Percentiles rank a stretch among this genome's conserved stretches.
Conservation (phyloP, 768 basidiomycete species). For the Multifurca ochricompacta region DNA sequence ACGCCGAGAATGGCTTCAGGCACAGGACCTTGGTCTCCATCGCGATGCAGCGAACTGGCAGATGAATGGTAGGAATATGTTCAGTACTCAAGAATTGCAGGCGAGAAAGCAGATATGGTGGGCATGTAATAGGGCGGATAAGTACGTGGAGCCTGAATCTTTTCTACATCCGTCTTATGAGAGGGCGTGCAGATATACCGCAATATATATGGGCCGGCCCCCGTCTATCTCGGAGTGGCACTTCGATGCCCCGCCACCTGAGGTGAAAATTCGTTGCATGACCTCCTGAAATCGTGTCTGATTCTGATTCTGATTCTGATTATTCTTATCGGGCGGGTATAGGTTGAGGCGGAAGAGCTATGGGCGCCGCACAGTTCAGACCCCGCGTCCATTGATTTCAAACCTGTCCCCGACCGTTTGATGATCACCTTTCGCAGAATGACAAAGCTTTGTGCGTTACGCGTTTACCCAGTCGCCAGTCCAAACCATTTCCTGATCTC, state of each 20-base stretch:
- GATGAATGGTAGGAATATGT: constrained; percentile 49
- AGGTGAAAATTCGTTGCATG: constrained; percentile 25
- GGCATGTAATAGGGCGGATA: constrained; percentile 62
- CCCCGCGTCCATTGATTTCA: constrained; percentile 35
- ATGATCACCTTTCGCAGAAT: constrained; percentile 51
- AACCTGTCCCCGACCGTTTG: constrained; percentile 38
- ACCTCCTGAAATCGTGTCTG: neutral
- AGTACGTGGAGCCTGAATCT: constrained; percentile 34
- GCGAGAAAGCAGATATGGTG: constrained; percentile 75
- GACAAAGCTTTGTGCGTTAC: constrained; percentile 48
- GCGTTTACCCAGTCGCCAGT: neutral
- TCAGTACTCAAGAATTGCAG: constrained; percentile 57
- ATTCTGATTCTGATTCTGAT: too few species aligned
- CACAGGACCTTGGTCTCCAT: constrained; percentile 74
- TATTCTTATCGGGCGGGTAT: constrained; percentile 1
- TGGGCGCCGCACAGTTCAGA: constrained; percentile 42
- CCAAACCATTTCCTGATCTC: neutral
- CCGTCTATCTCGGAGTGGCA: constrained; percentile 60
- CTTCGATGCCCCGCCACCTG: constrained; percentile 59
- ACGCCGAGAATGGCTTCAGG: constrained; percentile 34
- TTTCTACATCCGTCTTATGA: constrained; percentile 2
- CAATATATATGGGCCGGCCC: constrained; percentile 71
- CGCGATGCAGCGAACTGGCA: constrained; percentile 73
- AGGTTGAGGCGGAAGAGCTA: constrained; percentile 51
- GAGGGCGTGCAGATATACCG: constrained; percentile 44